Conservation (phyloP, 2,329 filamentous ascomycete species). For the Pezicula rhizophila region DNA sequence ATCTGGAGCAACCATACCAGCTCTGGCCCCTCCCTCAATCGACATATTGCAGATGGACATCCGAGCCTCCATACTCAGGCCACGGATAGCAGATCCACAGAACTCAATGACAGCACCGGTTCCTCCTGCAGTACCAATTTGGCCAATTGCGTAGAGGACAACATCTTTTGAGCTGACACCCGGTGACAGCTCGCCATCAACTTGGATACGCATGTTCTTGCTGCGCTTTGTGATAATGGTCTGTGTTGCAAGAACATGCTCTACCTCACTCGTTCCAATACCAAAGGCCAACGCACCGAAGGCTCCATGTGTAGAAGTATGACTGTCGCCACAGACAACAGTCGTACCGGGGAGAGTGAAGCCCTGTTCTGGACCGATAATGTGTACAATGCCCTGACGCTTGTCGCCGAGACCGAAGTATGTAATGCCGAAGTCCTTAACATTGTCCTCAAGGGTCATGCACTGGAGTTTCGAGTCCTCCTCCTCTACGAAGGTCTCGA, state of each 20-base stretch:
- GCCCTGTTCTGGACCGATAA: constrained; percentile 96
- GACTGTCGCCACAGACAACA: constrained; percentile 94
- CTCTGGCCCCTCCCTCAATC: constrained; percentile 90
- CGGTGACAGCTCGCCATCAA: constrained; percentile 81
- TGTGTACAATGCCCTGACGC: constrained; percentile 96
- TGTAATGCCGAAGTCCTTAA: constrained; percentile 91
- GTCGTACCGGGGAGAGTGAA: constrained; percentile 97
- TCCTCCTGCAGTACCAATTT: constrained; percentile 91
- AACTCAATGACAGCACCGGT: constrained; percentile 95
- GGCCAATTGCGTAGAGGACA: constrained; percentile 84
- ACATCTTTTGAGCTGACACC: constrained; percentile 97
- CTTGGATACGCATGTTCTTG: constrained; percentile 98
- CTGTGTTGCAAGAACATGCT: constrained; percentile 96
- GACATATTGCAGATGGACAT: constrained; percentile 99
- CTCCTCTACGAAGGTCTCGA: constrained; percentile 89
- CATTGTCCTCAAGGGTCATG: constrained; percentile 92
- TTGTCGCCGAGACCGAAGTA: constrained; percentile 97
- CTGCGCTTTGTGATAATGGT: constrained; percentile 90
- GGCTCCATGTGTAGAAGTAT: constrained; percentile 95
- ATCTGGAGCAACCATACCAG: constrained; percentile 95
- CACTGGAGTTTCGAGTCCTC: constrained; percentile 91
- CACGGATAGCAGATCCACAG: constrained; percentile 87
- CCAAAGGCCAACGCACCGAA: constrained; percentile 93
- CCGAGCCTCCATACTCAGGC: constrained; percentile 88
- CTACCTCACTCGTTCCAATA: constrained; percentile 96